Percentiles rank a stretch among this genome's conserved stretches.
phyloP scores from a whole-genome alignment of 2,329 filamentous ascomycete species.

The Colletotrichum gigasporum region DNA sequence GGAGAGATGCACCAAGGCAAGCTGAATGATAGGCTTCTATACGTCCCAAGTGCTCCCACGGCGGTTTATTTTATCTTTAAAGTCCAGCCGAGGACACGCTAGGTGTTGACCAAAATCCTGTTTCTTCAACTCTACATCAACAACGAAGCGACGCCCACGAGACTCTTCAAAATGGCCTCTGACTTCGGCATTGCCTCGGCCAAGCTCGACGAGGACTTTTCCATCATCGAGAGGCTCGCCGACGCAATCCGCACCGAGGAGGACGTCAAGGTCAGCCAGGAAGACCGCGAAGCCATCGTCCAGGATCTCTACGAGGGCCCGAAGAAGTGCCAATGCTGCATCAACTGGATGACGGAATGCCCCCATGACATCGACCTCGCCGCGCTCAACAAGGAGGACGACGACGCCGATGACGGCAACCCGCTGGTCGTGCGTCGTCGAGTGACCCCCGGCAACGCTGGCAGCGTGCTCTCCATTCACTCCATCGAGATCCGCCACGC shows the following conservation, averaged over 20 bases:
- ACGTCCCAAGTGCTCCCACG: no score
- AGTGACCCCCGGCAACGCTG: constrained; percentile 27
- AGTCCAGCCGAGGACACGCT: no score
- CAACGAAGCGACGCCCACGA: background rate
- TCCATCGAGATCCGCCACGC: constrained; percentile 35
- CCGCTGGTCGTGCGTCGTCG: constrained; percentile 34
- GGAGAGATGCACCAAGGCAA: background rate
- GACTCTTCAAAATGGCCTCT: background rate
- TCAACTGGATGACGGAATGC: constrained; percentile 40
- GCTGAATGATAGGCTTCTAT: no score
- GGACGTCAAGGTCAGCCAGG: background rate
- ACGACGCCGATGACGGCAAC: background rate
- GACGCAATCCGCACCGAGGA: constrained; percentile 14
- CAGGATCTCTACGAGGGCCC: constrained; percentile 41
- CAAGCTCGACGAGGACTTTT: constrained; percentile 16
- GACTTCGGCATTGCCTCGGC: background rate
- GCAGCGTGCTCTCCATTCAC: constrained; percentile 30
- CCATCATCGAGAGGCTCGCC: constrained; percentile 13
- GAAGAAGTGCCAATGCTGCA: constrained; percentile 39
- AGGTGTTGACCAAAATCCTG: no score
- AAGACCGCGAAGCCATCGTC: constrained; percentile 24
- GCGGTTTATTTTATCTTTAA: no score
- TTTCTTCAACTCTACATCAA: background rate
- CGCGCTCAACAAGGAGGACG: constrained; percentile 3
- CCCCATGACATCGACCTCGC: constrained; percentile 33